phyloP scores from a whole-genome alignment of 139 green algal genomes.

The Chlamydomonas asymmetrica region DNA sequence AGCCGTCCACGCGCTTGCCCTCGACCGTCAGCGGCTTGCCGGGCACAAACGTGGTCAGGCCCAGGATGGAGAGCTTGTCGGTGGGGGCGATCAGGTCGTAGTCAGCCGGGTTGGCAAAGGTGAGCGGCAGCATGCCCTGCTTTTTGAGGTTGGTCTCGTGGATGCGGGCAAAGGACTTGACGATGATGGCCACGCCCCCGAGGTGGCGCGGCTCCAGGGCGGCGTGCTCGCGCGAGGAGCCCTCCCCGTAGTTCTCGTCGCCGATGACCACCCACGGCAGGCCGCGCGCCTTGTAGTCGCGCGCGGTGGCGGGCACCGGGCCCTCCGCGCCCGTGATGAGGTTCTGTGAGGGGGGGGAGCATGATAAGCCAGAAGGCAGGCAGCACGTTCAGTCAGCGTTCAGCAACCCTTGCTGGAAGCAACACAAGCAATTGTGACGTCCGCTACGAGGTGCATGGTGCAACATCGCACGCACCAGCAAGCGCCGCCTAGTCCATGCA shows the following conservation, averaged over 20 bases:
- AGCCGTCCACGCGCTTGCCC: constrained; percentile 80
- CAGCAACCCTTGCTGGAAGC: too few relatives aligned
- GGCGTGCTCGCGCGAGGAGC: constrained; percentile 88
- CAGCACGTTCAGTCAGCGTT: too few relatives aligned
- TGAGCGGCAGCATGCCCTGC: constrained; percentile 87
- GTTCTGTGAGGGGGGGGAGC: too few relatives aligned
- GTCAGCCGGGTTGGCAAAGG: constrained; percentile 87
- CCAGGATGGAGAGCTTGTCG: constrained; percentile 81
- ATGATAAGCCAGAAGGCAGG: too few relatives aligned
- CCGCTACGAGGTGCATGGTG: too few relatives aligned
- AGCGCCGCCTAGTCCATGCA: too few relatives aligned
- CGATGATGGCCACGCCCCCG: constrained; percentile 85
- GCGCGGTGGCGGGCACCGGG: constrained; percentile 57
- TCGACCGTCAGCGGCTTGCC: constrained; percentile 79
- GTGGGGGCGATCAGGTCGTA: constrained; percentile 85
- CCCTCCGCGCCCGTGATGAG: constrained; percentile 55
- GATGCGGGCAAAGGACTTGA: constrained; percentile 96
- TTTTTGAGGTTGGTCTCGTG: constrained; percentile 99
- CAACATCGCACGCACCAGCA: too few relatives aligned
- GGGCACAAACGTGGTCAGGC: constrained; percentile 77
- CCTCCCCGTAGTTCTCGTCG: constrained; percentile 95
- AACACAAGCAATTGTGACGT: too few relatives aligned
- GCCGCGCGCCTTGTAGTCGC: constrained; percentile 83
- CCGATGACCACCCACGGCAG: constrained; percentile 87
- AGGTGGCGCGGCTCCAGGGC: constrained; percentile 94